Conservation (phyloP, 306 rosid species). For the Carpinus fangiana region DNA sequence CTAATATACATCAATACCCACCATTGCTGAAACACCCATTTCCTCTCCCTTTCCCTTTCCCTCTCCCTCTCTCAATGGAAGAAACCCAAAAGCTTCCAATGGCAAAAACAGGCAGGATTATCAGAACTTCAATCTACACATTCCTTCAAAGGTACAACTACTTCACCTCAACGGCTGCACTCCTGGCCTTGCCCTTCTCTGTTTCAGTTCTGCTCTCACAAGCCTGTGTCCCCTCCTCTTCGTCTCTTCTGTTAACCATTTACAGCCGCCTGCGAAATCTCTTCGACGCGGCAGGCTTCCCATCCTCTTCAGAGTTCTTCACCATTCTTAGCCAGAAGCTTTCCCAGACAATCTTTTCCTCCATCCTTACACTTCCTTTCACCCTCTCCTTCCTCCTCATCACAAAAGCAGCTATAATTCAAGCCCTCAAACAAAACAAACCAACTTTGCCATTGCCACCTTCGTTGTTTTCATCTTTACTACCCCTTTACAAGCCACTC, state of each 20-base stretch:
- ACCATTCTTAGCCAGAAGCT: conserved; percentile 61
- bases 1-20: conserved; percentile 24
- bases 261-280: conserved; percentile 53
- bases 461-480: conserved; percentile 38
- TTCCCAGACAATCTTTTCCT: conserved; percentile 75
- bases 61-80: conserved; percentile 33
- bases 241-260: conserved; percentile 52
- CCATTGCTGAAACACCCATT: conserved; percentile 31
- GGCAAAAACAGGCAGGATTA: conserved; percentile 61
- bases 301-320: conserved; percentile 64
- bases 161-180: conserved; percentile 65
- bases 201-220: conserved; percentile 72
- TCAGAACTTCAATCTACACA: conserved; percentile 66
- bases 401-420: conserved; percentile 65
- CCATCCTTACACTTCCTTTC: conserved; percentile 71
- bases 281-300: conserved; percentile 81
- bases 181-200: conserved; percentile 76
- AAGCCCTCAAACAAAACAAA: conserved; percentile 52
- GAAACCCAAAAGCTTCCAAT: conserved; percentile 39
- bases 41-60: conserved; percentile 16
- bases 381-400: conserved; percentile 72
- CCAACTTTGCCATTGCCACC: conserved; percentile 22
- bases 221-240: conserved; percentile 44
- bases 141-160: conserved; percentile 77
- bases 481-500: conserved; percentile 57